These are phyloP conservation scores for Logfia minima DNA, from an alignment of 129 eudicot species.

Conservation along the genomic window DNA sequence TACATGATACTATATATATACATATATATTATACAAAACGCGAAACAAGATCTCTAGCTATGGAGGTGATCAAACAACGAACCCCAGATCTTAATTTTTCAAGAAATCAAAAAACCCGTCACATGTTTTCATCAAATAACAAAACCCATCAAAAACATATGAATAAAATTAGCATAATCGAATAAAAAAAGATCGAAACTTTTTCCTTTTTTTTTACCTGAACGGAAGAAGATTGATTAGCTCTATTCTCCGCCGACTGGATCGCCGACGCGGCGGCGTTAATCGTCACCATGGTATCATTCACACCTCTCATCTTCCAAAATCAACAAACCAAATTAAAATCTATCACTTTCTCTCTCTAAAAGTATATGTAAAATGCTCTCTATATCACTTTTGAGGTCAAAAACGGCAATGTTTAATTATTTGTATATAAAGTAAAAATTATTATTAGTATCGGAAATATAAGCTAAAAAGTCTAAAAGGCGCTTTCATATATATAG, in stretches of 20 bases:
- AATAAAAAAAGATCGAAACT: not conserved
- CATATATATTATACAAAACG: not conserved
- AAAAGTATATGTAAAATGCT: slow-evolving; percentile 3
- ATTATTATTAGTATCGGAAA: slow-evolving; percentile 31
- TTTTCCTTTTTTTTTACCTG: slow-evolving; percentile 28
- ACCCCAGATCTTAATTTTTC: slow-evolving; percentile 37
- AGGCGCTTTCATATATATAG: slow-evolving; percentile 37
- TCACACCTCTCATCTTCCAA: slow-evolving; percentile 43
- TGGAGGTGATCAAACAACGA: slow-evolving; percentile 23
- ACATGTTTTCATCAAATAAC: not conserved
- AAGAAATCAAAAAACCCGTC: slow-evolving; percentile 19
- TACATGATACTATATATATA: not conserved
- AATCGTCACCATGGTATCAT: slow-evolving; percentile 45
- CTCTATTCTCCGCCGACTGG: slow-evolving; percentile 47
- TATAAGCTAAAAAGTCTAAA: slow-evolving; percentile 39
- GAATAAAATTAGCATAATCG: slow-evolving; percentile 8
- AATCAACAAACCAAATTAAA: slow-evolving; percentile 8
- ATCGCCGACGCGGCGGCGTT: slow-evolving; percentile 56
- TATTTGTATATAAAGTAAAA: slow-evolving; percentile 39
- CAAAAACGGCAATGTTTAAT: slow-evolving; percentile 70
- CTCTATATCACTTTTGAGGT: slow-evolving; percentile 49
- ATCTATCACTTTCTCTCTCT: slow-evolving; percentile 8
- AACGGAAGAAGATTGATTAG: slow-evolving; percentile 43
- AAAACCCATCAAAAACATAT: slow-evolving; percentile 25
- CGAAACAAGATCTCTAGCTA: slow-evolving; percentile 26